Percentiles rank a stretch among this genome's conserved stretches.
Evolutionary conservation across 768 basidiomycete species (phyloP).

Genomic region (Podaxis sp.): DNA sequence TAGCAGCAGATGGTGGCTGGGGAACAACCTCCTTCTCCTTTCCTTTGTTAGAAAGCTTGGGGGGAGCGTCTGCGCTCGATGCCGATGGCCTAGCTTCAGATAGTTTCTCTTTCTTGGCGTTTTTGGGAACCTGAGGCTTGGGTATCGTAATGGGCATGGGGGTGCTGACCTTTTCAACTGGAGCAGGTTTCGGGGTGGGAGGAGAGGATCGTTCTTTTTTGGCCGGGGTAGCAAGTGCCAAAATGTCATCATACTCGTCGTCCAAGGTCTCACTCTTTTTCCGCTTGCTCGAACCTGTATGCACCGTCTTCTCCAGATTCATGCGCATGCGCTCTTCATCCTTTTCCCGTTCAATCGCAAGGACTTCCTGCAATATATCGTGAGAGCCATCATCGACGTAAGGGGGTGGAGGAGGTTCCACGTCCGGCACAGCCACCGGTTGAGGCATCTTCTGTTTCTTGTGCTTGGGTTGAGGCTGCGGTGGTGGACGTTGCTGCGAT

Average conservation of each 20-base stretch:
- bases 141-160: slow-evolving; percentile 17
- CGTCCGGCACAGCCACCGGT: slow-evolving; percentile 25
- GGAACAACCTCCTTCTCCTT: slow-evolving; percentile 63
- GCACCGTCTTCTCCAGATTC: slow-evolving; percentile 31
- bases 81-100: slow-evolving; percentile 11
- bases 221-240: slow-evolving; percentile 56
- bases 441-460: slow-evolving; percentile 26
- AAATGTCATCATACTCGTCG: slow-evolving; percentile 56
- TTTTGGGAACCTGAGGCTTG: slow-evolving; percentile 21
- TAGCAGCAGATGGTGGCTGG: slow-evolving; percentile 22
- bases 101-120: slow-evolving; percentile 44
- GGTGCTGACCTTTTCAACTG: neutral
- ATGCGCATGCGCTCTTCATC: slow-evolving; percentile 48
- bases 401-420: slow-evolving; percentile 58
- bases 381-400: slow-evolving; percentile 80
- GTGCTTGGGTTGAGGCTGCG: slow-evolving; percentile 30
- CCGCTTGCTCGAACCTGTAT: slow-evolving; percentile 48
- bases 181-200: slow-evolving; percentile 25
- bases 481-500: slow-evolving; percentile 26
- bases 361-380: slow-evolving; percentile 76
- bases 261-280: slow-evolving; percentile 38
- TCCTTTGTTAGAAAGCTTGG: slow-evolving; percentile 54
- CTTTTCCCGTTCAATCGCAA: slow-evolving; percentile 72
- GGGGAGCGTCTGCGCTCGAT: slow-evolving; percentile 23
- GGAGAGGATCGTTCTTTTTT: slow-evolving; percentile 52